phyloP scores from a whole-genome alignment of 1,284 basidiomycete genomes.

The Fomitopsis palustris region DNA sequence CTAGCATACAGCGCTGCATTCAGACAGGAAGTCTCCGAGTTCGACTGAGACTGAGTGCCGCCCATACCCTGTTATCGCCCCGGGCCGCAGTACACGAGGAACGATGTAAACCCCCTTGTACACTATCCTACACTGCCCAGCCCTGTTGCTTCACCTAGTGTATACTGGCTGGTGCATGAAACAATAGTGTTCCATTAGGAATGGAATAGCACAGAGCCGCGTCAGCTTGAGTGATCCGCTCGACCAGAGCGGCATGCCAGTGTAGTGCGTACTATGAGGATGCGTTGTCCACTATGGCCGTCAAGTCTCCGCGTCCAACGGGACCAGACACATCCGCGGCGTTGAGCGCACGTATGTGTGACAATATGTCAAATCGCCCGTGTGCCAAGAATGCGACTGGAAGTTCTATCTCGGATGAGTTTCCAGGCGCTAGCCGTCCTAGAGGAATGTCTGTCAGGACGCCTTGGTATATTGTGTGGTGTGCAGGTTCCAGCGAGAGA shows the following conservation, averaged over 20 bases:
- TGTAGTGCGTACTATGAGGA: background rate
- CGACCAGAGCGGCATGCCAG: background rate
- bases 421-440: constrained; percentile 51
- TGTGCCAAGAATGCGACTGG: constrained; percentile 73
- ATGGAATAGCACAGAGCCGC: background rate
- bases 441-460: constrained; percentile 54
- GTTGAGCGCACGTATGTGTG: constrained; percentile 42
- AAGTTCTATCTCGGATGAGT: constrained; percentile 49
- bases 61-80: background rate
- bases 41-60: constrained; percentile 45
- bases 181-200: background rate
- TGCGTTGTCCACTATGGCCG: constrained; percentile 13
- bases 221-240: background rate
- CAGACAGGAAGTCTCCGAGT: constrained; percentile 72
- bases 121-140: constrained; percentile 14
- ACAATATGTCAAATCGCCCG: constrained; percentile 69
- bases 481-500: constrained; percentile 51
- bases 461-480: constrained; percentile 73
- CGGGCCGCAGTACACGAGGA: background rate
- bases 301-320: constrained; percentile 20
- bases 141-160: background rate
- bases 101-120: constrained; percentile 14
- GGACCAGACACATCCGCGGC: constrained; percentile 5
- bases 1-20: constrained; percentile 85
- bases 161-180: constrained; percentile 13